Evolutionary conservation across 305 asterid species (phyloP).

Genomic region (Fraxinus ornus): DNA sequence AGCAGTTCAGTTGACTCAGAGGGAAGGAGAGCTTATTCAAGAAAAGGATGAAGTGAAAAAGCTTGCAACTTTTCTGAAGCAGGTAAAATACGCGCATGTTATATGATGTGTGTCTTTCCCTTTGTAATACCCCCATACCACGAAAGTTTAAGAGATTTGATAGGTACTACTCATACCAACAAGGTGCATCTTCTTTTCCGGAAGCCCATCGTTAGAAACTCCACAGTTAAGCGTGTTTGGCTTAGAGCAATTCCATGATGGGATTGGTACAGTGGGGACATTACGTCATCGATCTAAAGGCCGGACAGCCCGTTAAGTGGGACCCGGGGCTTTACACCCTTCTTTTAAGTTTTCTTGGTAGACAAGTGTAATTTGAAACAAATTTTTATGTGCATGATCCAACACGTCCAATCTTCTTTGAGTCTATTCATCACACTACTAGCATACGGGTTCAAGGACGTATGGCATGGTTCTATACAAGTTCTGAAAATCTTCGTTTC

Average conservation of each 20-base stretch:
- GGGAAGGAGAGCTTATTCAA: conserved; percentile 93
- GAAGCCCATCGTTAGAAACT: too few relatives aligned
- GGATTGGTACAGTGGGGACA: too few relatives aligned
- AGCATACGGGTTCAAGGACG: background rate
- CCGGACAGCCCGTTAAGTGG: too few relatives aligned
- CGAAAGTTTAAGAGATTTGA: too few relatives aligned
- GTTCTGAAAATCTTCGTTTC: background rate
- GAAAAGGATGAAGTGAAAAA: conserved; percentile 97
- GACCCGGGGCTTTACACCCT: too few relatives aligned
- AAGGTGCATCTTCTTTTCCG: too few relatives aligned
- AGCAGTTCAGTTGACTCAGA: conserved; percentile 83
- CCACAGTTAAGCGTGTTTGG: too few relatives aligned
- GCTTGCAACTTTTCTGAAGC: conserved; percentile 87
- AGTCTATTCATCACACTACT: background rate
- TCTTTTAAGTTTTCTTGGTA: background rate
- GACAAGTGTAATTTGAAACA: background rate
- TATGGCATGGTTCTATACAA: background rate
- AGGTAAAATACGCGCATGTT: conserved; percentile 43
- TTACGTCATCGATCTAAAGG: too few relatives aligned
- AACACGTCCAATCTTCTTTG: background rate
- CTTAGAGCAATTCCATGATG: too few relatives aligned
- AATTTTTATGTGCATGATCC: background rate
- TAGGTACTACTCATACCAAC: too few relatives aligned
- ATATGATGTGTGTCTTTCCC: background rate
- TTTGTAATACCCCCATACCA: too few relatives aligned